Evolutionary conservation across 2,329 filamentous ascomycete species (phyloP).

Genomic region (Calonectria honghensis): DNA sequence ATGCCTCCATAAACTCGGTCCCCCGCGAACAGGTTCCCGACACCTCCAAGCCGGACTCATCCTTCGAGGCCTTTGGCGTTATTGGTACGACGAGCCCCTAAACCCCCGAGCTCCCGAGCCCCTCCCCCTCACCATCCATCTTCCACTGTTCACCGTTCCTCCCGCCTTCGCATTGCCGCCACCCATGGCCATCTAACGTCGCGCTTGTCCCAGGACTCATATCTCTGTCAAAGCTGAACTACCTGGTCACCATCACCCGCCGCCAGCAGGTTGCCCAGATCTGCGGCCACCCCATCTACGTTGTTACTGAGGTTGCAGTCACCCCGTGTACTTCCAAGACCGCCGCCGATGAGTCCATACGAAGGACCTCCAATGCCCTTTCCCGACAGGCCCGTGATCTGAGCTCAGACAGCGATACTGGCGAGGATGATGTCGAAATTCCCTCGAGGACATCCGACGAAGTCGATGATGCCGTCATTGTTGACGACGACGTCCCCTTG

Average conservation of each 20-base stretch:
- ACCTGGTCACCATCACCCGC: conserved; percentile 89
- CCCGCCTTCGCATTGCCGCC: background rate
- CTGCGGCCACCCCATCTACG: conserved; percentile 87
- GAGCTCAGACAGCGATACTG: conserved; percentile 67
- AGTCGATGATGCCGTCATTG: conserved; percentile 64
- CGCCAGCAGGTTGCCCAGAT: conserved; percentile 93
- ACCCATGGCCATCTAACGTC: conserved; percentile 31
- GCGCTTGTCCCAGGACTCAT: conserved; percentile 79
- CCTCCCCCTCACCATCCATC: conserved; percentile 14
- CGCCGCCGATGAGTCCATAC: conserved; percentile 84
- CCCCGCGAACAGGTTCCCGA: conserved; percentile 68
- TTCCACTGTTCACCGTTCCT: conserved; percentile 1
- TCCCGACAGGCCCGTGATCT: conserved; percentile 62
- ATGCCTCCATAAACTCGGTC: conserved; percentile 67
- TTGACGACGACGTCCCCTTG: conserved; percentile 58
- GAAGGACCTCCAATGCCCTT: conserved; percentile 71
- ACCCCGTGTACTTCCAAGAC: conserved; percentile 87
- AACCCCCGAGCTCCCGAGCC: conserved; percentile 31
- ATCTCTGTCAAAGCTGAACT: conserved; percentile 86
- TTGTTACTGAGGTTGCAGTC: conserved; percentile 91
- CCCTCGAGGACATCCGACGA: conserved; percentile 63
- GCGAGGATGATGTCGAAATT: conserved; percentile 67
- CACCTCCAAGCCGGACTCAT: conserved; percentile 65
- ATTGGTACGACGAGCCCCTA: conserved; percentile 66
- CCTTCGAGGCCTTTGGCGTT: conserved; percentile 77